Conservation (phyloP, 164 flowering plant genomes). For the Piper betle region DNA sequence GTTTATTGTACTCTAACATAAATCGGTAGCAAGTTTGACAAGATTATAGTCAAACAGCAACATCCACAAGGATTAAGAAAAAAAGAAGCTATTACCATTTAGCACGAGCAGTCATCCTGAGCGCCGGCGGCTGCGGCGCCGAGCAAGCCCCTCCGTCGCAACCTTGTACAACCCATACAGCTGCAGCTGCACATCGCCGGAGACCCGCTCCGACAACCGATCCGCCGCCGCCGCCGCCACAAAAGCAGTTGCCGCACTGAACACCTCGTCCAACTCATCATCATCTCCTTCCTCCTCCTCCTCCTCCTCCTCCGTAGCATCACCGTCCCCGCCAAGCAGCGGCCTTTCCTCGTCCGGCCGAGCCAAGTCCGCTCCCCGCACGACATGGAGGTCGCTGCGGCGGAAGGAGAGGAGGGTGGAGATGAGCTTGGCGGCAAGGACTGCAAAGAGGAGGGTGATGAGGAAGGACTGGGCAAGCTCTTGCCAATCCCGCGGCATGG, state of each 20-base stretch:
- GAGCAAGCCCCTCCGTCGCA: conserved; percentile 95
- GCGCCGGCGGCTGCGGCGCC: conserved; percentile 72
- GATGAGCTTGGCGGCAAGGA: conserved; percentile 81
- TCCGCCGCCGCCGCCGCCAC: conserved; percentile 87
- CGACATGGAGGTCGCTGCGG: conserved; percentile 48
- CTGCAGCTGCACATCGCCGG: conserved; percentile 68
- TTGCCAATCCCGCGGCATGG: conserved; percentile 53
- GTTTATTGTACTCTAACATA: too few species aligned
- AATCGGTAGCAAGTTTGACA: not conserved
- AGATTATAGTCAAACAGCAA: too few species aligned
- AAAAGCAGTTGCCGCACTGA: conserved; percentile 91
- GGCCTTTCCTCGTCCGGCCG: not conserved
- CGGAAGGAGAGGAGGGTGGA: conserved; percentile 59
- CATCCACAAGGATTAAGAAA: not conserved
- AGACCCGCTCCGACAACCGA: conserved; percentile 47
- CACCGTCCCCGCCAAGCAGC: conserved; percentile 31
- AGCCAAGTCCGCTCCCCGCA: too few species aligned
- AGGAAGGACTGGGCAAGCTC: conserved; percentile 51
- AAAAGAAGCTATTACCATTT: conserved; percentile 53
- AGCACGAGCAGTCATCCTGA: conserved; percentile 85
- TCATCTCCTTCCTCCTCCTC: too few species aligned
- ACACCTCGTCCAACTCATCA: conserved; percentile 80
- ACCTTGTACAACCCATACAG: conserved; percentile 91
- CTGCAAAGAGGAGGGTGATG: conserved; percentile 68
- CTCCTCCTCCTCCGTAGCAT: conserved; percentile 95